Evolutionary conservation across 345 rosid genomes (phyloP).

Genomic region (Kernera saxatilis): DNA sequence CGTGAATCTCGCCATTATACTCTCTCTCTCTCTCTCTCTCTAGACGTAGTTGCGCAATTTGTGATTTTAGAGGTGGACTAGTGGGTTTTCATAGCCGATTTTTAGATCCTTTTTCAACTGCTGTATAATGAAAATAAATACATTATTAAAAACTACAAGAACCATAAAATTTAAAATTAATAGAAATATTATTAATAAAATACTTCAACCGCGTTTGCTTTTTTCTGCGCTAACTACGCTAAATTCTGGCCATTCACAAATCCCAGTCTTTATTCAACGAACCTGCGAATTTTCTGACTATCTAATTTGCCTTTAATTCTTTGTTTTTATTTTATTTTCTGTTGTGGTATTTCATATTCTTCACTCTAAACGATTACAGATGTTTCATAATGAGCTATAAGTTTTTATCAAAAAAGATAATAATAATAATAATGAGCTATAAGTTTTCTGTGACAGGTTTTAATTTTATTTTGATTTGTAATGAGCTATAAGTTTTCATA

Average conservation of each 20-base stretch:
- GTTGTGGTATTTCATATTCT: neutral
- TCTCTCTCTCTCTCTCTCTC: neutral
- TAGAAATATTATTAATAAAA: neutral
- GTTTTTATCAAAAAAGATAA: too few species aligned
- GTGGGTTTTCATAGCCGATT: slow-evolving; percentile 9
- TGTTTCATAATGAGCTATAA: neutral
- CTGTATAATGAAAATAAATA: neutral
- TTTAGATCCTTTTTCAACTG: neutral
- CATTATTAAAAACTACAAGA: neutral
- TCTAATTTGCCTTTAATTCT: neutral
- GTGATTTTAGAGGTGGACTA: slow-evolving; percentile 14
- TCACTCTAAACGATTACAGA: neutral
- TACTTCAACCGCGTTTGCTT: neutral
- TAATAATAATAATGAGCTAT: neutral
- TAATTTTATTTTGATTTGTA: too few species aligned
- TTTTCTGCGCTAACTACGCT: neutral
- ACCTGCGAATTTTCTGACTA: neutral
- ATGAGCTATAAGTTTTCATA: neutral
- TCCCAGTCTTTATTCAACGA: neutral
- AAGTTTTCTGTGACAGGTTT: too few species aligned
- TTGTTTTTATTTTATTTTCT: neutral
- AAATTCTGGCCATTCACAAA: neutral
- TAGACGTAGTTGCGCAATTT: slow-evolving; percentile 9
- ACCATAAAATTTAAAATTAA: neutral
- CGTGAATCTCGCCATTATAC: slow-evolving; percentile 28